Evolutionary conservation across 257 asterid genomes (phyloP), one percentile per base, ranked within the genome.

Genomic region (Mentha longifolia): DNA sequence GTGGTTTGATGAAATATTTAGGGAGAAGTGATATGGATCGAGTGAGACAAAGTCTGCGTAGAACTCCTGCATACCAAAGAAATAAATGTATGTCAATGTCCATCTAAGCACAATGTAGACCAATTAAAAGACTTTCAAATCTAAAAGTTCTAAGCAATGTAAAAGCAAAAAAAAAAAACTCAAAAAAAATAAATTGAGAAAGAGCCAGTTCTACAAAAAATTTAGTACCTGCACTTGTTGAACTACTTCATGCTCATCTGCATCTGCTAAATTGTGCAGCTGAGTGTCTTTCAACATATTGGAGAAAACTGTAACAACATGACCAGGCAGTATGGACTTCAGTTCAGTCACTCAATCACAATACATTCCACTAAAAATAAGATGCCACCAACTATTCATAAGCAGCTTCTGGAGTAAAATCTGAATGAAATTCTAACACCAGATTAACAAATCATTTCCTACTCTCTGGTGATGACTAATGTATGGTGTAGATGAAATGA

Each of bases 281-380:
- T 95, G 98, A 25, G 98, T 88, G 82, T 95, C 99, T 80, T 89
- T 87, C 81, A 95, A 79, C 91, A 89, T 84, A 68, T 92, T 92
- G 75, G 99, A 95, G 88, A 95, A 95, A 82, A 95, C 99, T 95
- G 97, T 20, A 70, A 74, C 67, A 75, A 47, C 65, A 78, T 56
- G 66, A 42, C 68, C 77, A 76, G 37, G 57, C 28, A 61, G 61
- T 73, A 71, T 10, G 52, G 58, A 74, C 61, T 41, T 62, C 63
- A 83, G 67, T 41, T 62, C 63, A 83, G 67, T 67, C 73, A 68
- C 37, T 61, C 72, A 68, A 37, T 71, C 31, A 67, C 52, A 51
- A 42, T 9, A 61, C 51, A 59, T 50, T 61, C 65, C 70, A 57
- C 60, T 45, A 67, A 70, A 60, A 37, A 13, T 25, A 15, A 42